These are phyloP conservation scores for Peronospora destructor DNA, from an alignment of 352 stramenopile genomes.

Conservation along the genomic window DNA sequence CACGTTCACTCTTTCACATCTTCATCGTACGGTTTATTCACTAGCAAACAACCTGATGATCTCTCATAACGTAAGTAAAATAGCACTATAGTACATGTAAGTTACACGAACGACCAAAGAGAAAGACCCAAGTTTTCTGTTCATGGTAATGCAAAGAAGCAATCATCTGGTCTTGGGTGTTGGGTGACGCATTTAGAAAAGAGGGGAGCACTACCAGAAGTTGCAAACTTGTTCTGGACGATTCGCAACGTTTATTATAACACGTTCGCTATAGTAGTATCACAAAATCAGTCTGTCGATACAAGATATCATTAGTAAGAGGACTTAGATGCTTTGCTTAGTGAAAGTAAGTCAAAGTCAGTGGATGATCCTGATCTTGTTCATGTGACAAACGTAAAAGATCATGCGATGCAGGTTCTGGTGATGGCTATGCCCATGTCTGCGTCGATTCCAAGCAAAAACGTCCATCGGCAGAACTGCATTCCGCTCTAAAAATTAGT, in stretches of 20 bases:
- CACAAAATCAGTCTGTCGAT: too few relatives aligned
- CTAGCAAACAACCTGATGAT: neutral
- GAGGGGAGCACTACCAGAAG: neutral
- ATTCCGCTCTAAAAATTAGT: neutral
- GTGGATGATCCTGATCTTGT: neutral
- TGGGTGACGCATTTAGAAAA: neutral
- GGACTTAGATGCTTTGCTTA: neutral
- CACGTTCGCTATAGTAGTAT: too few relatives aligned
- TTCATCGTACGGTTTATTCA: too few relatives aligned
- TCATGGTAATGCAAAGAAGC: neutral
- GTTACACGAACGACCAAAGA: too few relatives aligned
- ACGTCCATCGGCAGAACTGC: neutral
- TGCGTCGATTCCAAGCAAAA: neutral
- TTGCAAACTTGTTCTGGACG: neutral
- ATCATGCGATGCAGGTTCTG: neutral
- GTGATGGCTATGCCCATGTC: neutral
- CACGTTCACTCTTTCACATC: too few relatives aligned
- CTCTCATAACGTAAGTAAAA: neutral
- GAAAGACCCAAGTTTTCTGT: neutral
- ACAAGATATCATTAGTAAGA: neutral
- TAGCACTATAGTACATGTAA: too few relatives aligned
- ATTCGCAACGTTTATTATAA: too few relatives aligned
- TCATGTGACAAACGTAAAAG: slow-evolving; percentile 12
- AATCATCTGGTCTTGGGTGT: neutral
- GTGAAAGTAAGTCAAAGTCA: slow-evolving; percentile 3